A percentile compares a stretch with the other conserved stretches of the same genome.
Evolutionary conservation across 805 yeast species (phyloP).

Genomic region (Cyberlindnera meyerae): DNA sequence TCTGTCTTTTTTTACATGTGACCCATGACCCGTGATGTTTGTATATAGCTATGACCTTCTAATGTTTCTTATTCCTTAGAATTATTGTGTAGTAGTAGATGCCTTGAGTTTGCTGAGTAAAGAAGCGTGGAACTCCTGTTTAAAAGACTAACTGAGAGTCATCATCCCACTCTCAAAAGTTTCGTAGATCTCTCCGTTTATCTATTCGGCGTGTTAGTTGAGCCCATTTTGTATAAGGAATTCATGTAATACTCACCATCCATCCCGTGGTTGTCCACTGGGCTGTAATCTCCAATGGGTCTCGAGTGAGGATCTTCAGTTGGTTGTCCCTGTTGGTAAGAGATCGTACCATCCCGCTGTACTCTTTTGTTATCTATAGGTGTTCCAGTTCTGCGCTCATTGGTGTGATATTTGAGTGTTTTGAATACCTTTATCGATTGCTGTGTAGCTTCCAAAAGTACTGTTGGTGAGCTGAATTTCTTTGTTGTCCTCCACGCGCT

Average conservation of each 20-base stretch:
- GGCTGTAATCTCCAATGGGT: neutral
- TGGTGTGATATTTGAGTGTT: no score
- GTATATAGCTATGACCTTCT: constrained; percentile 1
- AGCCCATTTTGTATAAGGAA: no score
- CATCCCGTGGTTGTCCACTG: constrained; percentile 7
- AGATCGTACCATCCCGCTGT: constrained; percentile 1
- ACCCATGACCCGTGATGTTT: no score
- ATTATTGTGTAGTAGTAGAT: no score
- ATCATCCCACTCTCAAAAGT: constrained; percentile 27
- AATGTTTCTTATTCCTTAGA: neutral
- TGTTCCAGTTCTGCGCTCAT: constrained; percentile 3
- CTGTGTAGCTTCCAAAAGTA: no score
- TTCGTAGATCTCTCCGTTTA: constrained; percentile 17
- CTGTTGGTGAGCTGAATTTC: no score
- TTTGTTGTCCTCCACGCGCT: no score
- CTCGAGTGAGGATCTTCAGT: neutral
- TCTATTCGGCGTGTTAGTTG: no score
- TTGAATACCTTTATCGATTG: no score
- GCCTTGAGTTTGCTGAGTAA: constrained; percentile 7
- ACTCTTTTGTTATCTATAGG: constrained; percentile 5
- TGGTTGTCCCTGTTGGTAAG: neutral
- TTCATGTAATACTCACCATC: constrained; percentile 7
- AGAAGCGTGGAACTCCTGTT: constrained; percentile 7
- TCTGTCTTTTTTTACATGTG: no score
- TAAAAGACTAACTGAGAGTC: constrained; percentile 10